Percentiles rank a stretch among this genome's conserved stretches.
These are phyloP conservation scores for Lasiosphaeriaceae sp. DNA, from an alignment of 495 filamentous ascomycete species.

Conservation along the genomic window DNA sequence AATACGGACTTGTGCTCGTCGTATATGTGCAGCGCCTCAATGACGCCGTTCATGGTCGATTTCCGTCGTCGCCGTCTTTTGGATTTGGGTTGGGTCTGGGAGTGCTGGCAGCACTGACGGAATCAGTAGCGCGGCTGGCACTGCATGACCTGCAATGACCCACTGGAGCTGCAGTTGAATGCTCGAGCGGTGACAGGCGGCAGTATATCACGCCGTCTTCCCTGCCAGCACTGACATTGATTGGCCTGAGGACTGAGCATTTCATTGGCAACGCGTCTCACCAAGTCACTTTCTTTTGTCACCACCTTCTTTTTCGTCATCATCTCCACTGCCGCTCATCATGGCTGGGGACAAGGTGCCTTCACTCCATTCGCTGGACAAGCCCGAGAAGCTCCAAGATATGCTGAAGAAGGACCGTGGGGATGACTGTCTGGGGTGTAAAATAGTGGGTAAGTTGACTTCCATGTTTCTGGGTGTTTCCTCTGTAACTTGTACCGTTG, in stretches of 20 bases:
- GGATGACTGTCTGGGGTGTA: constrained; percentile 68
- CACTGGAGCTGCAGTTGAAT: too few relatives aligned
- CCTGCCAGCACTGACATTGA: too few relatives aligned
- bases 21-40: constrained; percentile 95
- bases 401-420: constrained; percentile 59
- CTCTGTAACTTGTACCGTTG: too few relatives aligned
- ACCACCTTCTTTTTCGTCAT: neutral
- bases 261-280: too few relatives aligned
- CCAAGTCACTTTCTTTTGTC: neutral
- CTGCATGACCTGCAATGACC: too few relatives aligned
- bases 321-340: neutral
- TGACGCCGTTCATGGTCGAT: constrained; percentile 68
- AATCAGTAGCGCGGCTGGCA: constrained; percentile 8
- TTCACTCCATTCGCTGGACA: constrained; percentile 38
- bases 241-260: too few relatives aligned
- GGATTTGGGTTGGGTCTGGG: neutral
- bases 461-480: too few relatives aligned
- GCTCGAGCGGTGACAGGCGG: too few relatives aligned
- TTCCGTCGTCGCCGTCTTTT: neutral
- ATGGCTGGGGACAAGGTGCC: constrained; percentile 43
- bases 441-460: constrained; percentile 54
- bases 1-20: constrained; percentile 77
- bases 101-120: constrained; percentile 23
- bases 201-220: too few relatives aligned
- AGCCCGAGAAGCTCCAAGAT: constrained; percentile 48